Evolutionary conservation across 78 protist genomes (phyloP).

Genomic region (Andalucia godoyi): DNA sequence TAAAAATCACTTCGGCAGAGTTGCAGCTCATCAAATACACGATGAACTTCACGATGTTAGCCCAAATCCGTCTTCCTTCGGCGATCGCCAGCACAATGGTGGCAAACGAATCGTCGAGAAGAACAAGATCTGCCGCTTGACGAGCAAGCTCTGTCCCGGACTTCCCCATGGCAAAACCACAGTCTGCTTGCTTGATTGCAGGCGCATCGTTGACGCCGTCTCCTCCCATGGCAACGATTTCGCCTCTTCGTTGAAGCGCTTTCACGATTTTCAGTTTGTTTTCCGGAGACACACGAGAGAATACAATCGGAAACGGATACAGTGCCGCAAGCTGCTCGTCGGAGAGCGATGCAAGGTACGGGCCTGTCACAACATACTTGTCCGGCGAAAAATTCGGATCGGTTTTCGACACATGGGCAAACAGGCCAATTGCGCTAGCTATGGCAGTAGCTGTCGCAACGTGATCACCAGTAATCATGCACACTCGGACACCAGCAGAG

Average conservation of each 20-base stretch:
- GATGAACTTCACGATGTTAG: constrained; percentile 38
- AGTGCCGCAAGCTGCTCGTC: neutral
- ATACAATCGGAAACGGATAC: neutral
- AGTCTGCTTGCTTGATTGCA: constrained; percentile 15
- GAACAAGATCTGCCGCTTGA: constrained; percentile 58
- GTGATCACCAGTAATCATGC: constrained; percentile 43
- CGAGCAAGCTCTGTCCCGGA: constrained; percentile 66
- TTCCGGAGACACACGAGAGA: constrained; percentile 5
- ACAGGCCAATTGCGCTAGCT: constrained; percentile 13
- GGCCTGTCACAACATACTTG: too few species aligned
- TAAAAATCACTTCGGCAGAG: constrained; percentile 33
- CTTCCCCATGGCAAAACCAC: constrained; percentile 27
- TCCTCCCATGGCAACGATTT: constrained; percentile 49
- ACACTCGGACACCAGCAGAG: constrained; percentile 49
- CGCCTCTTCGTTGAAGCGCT: neutral
- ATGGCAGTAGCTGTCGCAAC: neutral
- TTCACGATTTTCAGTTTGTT: constrained; percentile 24
- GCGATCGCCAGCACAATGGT: constrained; percentile 71
- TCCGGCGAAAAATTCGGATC: too few species aligned
- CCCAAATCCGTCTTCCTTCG: constrained; percentile 52
- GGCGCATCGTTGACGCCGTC: constrained; percentile 87
- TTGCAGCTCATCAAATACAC: constrained; percentile 47
- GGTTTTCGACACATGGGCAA: neutral
- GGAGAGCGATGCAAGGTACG: too few species aligned
- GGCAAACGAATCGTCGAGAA: constrained; percentile 76